Evolutionary conservation across 192 early-diverging fungal genomes (phyloP).

Genomic region (Chytriomyces hyalinus): DNA sequence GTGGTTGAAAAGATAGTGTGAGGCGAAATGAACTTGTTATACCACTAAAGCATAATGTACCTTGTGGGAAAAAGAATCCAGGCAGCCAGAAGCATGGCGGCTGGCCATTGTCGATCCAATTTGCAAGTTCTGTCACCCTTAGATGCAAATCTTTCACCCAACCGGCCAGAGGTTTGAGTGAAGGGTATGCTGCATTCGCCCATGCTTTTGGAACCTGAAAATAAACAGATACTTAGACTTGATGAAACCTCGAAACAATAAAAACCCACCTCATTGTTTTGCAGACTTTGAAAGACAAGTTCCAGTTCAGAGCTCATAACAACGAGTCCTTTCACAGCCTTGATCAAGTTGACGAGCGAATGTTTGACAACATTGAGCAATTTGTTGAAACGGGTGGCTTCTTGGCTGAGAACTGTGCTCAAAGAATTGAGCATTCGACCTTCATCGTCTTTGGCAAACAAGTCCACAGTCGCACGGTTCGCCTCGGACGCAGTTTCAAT

Average conservation of each 20-base stretch:
- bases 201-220: conserved; percentile 56
- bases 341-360: conserved; percentile 53
- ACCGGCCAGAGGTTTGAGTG: conserved; percentile 58
- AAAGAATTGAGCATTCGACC: conserved; percentile 66
- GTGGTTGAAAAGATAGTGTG: not conserved
- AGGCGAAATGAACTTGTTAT: not conserved
- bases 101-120: conserved; percentile 60
- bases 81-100: conserved; percentile 65
- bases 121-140: conserved; percentile 45
- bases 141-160: conserved; percentile 66
- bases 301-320: conserved; percentile 68
- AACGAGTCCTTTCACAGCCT: conserved; percentile 66
- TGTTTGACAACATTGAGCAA: conserved; percentile 51
- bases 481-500: conserved; percentile 7
- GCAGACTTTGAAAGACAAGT: conserved; percentile 58
- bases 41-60: conserved; percentile 18
- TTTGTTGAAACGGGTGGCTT: conserved; percentile 61
- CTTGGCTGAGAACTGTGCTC: conserved; percentile 60
- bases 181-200: conserved; percentile 60
- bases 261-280: conserved; percentile 60
- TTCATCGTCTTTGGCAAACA: conserved; percentile 58
- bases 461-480: conserved; percentile 34
- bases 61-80: conserved; percentile 73
- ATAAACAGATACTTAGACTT: conserved; percentile 8
- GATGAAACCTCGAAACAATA: not conserved